phyloP scores from a whole-genome alignment of 129 eudicot genomes.

The Chrysanthemum makinoi region DNA sequence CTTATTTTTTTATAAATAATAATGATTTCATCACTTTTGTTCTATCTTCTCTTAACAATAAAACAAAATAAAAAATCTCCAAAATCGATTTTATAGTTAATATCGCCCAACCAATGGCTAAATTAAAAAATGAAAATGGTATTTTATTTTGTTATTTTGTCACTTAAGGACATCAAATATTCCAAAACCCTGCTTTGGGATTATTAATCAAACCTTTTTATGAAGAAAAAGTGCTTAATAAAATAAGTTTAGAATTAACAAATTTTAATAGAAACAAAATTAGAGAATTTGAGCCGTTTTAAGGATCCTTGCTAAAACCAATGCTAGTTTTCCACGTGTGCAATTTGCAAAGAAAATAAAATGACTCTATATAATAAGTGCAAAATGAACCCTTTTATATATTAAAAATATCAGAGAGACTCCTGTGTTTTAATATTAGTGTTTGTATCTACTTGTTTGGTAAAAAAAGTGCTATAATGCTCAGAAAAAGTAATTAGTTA shows the following conservation, averaged over 20 bases:
- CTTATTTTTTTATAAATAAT: no score
- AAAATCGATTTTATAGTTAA: conserved; percentile 21
- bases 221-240: no score
- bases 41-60: no score
- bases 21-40: no score
- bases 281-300: conserved; percentile 14
- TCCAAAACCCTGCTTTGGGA: no score
- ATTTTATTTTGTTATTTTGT: conserved; percentile 19
- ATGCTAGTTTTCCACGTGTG: neutral
- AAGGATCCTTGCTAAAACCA: neutral
- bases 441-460: no score
- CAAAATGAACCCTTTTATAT: conserved; percentile 12
- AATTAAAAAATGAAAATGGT: neutral
- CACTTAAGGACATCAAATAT: conserved; percentile 9
- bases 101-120: conserved; percentile 25
- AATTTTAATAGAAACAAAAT: conserved; percentile 3
- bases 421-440: neutral
- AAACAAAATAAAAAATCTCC: neutral
- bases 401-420: neutral
- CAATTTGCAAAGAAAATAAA: neutral
- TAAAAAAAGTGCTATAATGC: no score
- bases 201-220: no score
- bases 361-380: neutral
- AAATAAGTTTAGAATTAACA: neutral
- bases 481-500: no score